These are phyloP conservation scores for Metarhizium humberi DNA, from an alignment of 2,329 filamentous ascomycete genomes.

Conservation along the genomic window DNA sequence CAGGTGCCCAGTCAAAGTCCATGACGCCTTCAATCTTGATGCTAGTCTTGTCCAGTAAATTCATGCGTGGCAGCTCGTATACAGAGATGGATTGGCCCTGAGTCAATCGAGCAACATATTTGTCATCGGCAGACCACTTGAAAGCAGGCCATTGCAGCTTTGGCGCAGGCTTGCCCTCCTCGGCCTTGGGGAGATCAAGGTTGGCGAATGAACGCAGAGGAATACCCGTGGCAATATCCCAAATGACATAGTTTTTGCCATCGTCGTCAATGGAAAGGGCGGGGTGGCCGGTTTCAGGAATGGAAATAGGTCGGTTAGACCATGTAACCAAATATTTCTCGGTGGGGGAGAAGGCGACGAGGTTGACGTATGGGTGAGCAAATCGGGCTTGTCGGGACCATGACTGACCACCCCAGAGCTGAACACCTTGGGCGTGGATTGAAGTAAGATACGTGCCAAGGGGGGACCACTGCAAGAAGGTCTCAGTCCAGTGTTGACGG, in stretches of 20 bases:
- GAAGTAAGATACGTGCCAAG: slow-evolving; percentile 90
- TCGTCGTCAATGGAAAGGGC: slow-evolving; percentile 86
- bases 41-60: slow-evolving; percentile 77
- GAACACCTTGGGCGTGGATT: slow-evolving; percentile 90
- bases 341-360: slow-evolving; percentile 87
- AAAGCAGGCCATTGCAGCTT: slow-evolving; percentile 98
- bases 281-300: slow-evolving; percentile 79
- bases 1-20: slow-evolving; percentile 97
- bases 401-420: slow-evolving; percentile 86
- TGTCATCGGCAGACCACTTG: slow-evolving; percentile 98
- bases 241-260: slow-evolving; percentile 98
- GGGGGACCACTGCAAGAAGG: slow-evolving; percentile 96
- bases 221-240: slow-evolving; percentile 86
- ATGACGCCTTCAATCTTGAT: slow-evolving; percentile 95
- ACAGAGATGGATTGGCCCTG: slow-evolving; percentile 84
- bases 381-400: slow-evolving; percentile 92
- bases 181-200: slow-evolving; percentile 60
- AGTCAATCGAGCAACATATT: slow-evolving; percentile 88
- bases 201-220: slow-evolving; percentile 90
- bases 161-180: slow-evolving; percentile 56
- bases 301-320: slow-evolving; percentile 88
- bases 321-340: slow-evolving; percentile 95
- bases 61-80: slow-evolving; percentile 85
- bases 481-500: slow-evolving; percentile 93
- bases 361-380: slow-evolving; percentile 88